These are phyloP conservation scores for Bassia scoparia DNA, from an alignment of 148 eudicot species.

Conservation along the genomic window DNA sequence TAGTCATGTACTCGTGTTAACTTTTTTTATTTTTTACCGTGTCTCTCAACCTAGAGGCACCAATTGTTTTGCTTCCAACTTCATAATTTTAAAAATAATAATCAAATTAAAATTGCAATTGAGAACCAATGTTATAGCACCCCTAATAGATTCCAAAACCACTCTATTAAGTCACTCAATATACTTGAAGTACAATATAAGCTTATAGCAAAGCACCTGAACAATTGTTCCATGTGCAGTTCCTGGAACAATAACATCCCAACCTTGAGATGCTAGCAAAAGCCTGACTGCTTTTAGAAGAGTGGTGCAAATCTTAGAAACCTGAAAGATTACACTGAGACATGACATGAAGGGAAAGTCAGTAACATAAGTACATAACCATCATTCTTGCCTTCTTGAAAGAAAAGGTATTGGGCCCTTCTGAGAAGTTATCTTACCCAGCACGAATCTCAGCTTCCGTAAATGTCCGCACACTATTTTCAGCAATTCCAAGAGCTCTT, in stretches of 20 bases:
- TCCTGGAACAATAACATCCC: slow-evolving; percentile 98
- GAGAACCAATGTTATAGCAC: background rate
- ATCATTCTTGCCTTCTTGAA: background rate
- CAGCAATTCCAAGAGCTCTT: slow-evolving; percentile 78
- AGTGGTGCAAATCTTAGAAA: slow-evolving; percentile 79
- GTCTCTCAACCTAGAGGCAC: background rate
- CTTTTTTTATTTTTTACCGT: background rate
- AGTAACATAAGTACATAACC: slow-evolving; percentile 25
- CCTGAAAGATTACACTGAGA: slow-evolving; percentile 86
- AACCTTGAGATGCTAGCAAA: slow-evolving; percentile 71
- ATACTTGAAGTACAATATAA: background rate
- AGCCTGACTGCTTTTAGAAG: slow-evolving; percentile 76
- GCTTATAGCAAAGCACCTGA: slow-evolving; percentile 42
- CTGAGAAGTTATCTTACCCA: slow-evolving; percentile 45
- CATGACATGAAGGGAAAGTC: slow-evolving; percentile 30
- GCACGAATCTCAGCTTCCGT: slow-evolving; percentile 98
- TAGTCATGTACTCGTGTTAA: background rate
- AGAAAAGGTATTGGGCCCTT: background rate
- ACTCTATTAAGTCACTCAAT: background rate
- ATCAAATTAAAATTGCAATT: background rate
- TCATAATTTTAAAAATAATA: background rate
- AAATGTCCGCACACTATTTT: slow-evolving; percentile 78
- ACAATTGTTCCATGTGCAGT: slow-evolving; percentile 68
- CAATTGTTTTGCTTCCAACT: background rate
- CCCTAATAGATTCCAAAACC: background rate